A percentile compares a stretch with the other conserved stretches of the same genome.
These are phyloP conservation scores for Fusarium redolens DNA, from an alignment of 2,329 filamentous ascomycete species.

Conservation along the genomic window DNA sequence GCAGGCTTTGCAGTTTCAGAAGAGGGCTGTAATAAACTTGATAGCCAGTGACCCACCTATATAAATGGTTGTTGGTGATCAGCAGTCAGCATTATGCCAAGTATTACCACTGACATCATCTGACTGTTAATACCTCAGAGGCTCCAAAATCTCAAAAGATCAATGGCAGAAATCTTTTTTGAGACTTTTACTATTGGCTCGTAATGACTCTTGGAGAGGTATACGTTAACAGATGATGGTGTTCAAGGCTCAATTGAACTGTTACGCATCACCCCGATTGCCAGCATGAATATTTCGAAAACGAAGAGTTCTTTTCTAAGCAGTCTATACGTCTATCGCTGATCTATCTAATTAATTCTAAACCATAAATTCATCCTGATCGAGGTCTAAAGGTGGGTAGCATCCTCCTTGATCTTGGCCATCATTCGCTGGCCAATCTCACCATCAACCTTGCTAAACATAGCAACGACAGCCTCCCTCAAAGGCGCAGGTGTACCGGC, in stretches of 20 bases:
- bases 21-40: background rate
- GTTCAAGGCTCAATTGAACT: background rate
- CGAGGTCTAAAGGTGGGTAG: background rate
- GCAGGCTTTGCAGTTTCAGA: background rate
- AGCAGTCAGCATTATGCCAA: constrained; percentile 3
- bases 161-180: background rate
- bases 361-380: fast-evolving
- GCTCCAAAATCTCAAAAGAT: background rate
- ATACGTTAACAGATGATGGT: background rate
- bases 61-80: background rate
- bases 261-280: fast-evolving
- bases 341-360: background rate
- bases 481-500: background rate
- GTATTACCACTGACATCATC: constrained; percentile 1
- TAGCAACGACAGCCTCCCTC: constrained; percentile 1
- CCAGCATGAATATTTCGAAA: fast-evolving
- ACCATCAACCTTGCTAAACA: constrained; percentile 16
- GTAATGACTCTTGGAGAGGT: background rate
- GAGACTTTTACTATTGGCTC: background rate
- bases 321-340: background rate
- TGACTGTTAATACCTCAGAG: background rate
- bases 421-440: constrained; percentile 19
- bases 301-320: background rate
- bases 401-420: constrained; percentile 8
- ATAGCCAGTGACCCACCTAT: fast-evolving